Evolutionary conservation across 352 stramenopile genomes (phyloP).

Genomic region (Globisporangium cederbergense): DNA sequence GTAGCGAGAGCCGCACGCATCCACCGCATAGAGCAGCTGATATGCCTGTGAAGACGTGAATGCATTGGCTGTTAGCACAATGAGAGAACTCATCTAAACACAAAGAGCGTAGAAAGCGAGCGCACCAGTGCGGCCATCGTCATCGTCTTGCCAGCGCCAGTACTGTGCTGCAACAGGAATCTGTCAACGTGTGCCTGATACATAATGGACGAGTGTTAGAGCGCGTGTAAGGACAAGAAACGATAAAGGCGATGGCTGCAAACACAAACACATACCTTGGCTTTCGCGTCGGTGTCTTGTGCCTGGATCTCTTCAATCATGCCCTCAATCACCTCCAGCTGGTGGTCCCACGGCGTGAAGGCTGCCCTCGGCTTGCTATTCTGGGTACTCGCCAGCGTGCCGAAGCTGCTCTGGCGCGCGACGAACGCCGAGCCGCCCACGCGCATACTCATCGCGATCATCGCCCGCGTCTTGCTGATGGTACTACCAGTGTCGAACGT

Average conservation of each 20-base stretch:
- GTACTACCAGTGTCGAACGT: too few relatives aligned
- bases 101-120: background rate
- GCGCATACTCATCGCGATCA: slow-evolving; percentile 56
- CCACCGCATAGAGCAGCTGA: slow-evolving; percentile 59
- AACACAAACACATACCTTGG: background rate
- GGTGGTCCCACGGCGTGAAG: slow-evolving; percentile 65
- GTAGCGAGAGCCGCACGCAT: slow-evolving; percentile 40
- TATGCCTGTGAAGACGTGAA: slow-evolving; percentile 31
- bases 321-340: slow-evolving; percentile 55
- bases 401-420: slow-evolving; percentile 13
- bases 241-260: background rate
- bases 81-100: background rate
- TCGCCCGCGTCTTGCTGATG: slow-evolving; percentile 14
- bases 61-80: too few relatives aligned
- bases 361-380: slow-evolving; percentile 10
- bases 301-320: slow-evolving; percentile 43
- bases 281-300: slow-evolving; percentile 16
- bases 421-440: slow-evolving; percentile 30
- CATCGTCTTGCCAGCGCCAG: slow-evolving; percentile 75
- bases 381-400: slow-evolving; percentile 3
- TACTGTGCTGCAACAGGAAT: slow-evolving; percentile 81
- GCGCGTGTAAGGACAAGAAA: background rate
- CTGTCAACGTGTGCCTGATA: slow-evolving; percentile 20
- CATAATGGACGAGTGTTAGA: background rate
- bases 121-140: slow-evolving; percentile 66